phyloP scores from a whole-genome alignment of 2,329 filamentous ascomycete genomes.

The Epichloe sylvatica region DNA sequence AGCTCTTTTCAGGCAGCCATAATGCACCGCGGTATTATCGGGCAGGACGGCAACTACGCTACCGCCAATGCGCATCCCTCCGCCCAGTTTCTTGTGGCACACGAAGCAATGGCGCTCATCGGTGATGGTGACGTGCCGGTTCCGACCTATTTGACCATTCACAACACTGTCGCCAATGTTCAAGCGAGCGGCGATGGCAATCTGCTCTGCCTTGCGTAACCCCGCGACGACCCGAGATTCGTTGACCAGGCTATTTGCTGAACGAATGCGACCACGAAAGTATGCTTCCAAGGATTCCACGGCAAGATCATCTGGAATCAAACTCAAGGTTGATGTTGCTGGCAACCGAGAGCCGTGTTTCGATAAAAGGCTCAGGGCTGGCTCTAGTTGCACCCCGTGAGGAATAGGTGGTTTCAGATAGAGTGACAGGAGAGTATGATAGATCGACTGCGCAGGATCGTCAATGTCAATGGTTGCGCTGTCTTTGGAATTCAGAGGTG shows the following conservation, averaged over 20 bases:
- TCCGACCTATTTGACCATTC: conserved; percentile 38
- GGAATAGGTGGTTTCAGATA: conserved; percentile 72
- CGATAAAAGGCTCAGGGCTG: conserved; percentile 76
- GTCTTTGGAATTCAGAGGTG: conserved; percentile 20
- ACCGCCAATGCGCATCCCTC: conserved; percentile 70
- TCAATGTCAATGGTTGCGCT: conserved; percentile 24
- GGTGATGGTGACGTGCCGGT: conserved; percentile 59
- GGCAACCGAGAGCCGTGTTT: conserved; percentile 86
- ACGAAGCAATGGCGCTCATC: conserved; percentile 86
- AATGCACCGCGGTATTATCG: conserved; percentile 69
- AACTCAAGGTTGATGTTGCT: conserved; percentile 67
- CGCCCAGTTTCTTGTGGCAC: conserved; percentile 84
- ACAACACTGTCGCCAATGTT: conserved; percentile 55
- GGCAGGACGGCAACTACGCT: conserved; percentile 85
- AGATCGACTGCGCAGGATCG: conserved; percentile 61
- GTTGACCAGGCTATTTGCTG: conserved; percentile 69
- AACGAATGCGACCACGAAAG: conserved; percentile 79
- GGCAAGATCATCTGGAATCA: conserved; percentile 71
- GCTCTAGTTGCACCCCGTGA: conserved; percentile 56
- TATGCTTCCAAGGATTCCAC: conserved; percentile 74
- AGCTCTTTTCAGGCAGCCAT: conserved; percentile 55
- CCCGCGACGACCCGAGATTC: conserved; percentile 65
- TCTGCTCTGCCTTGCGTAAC: conserved; percentile 63
- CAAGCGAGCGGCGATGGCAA: conserved; percentile 60
- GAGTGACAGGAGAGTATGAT: conserved; percentile 77